Base-by-base conservation (phyloP, 192 early-diverging fungal species). In the Lobosporangium transversale region DNA sequence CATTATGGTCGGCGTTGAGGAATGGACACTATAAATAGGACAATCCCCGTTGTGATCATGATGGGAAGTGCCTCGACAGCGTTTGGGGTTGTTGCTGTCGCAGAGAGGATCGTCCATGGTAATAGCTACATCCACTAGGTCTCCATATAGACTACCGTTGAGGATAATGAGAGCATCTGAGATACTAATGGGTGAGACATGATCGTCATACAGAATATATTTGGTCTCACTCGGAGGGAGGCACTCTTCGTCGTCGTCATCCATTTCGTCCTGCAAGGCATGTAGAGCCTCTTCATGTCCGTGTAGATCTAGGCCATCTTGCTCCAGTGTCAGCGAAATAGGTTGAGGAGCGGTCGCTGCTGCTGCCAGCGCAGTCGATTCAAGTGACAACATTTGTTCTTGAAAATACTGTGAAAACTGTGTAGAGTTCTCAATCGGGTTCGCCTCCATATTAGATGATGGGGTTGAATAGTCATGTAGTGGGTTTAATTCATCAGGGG, bases 161-260 rank as follows among this genome's bases (percentile, higher is more conserved):
- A 76, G 40, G 1, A 57, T 26, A 0, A 45, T 33, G 18, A 76
- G 64, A n/a, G 73, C 73, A 17, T 76, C 45, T 0, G 44, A 9
- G 23, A 76, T 45, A 18, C 36, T 62, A 2, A 76, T 27, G 7
- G 73, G 73, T 48, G 64, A 56, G 52, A 76, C 59, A 18, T 57
- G 58, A 59, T 76, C 73, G 32, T 76, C 73, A 24, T 76, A 76
- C 31, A 76, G 58, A 14, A 76, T 43, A 32, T 76, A 76, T 33
- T 76, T 76, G 7, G 65, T 67, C 47, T 76, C 73, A 31, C 73
- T 76, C 18, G 73, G 73, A 1, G 63, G 73, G 1, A 58, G 24
- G 26, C 58, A 76, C 14, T 76, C 73, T 29, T 76, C 73, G 37
- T 67, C 73, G n/a, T 62, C 65, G 18, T 67, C 44, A 20, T 42